Percentiles rank a stretch among this genome's conserved stretches.
Evolutionary conservation across 140 eudicot species (phyloP).

Genomic region (Stevia rebaudiana): DNA sequence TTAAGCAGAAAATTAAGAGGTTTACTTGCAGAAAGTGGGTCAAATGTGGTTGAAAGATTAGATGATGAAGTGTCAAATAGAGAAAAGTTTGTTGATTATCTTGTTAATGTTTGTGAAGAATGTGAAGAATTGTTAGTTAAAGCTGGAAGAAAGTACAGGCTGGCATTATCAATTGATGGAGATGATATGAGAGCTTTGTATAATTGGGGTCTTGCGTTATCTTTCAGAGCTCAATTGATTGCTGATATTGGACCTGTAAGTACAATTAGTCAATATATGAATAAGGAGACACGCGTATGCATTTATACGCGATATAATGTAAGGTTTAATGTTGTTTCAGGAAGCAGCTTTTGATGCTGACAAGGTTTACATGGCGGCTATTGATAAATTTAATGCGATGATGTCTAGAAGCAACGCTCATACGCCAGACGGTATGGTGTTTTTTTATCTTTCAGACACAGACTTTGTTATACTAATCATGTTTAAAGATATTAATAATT

Average conservation of each 20-base stretch:
- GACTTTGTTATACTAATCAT: background rate
- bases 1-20: slow-evolving; percentile 64
- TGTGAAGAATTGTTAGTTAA: slow-evolving; percentile 86
- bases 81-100: slow-evolving; percentile 54
- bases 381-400: slow-evolving; percentile 93
- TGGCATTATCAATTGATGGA: slow-evolving; percentile 87
- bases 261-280: slow-evolving; percentile 2
- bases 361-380: slow-evolving; percentile 92
- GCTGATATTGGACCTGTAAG: slow-evolving; percentile 99
- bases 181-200: slow-evolving; percentile 89
- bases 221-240: slow-evolving; percentile 87
- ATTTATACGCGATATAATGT: background rate
- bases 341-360: slow-evolving; percentile 93
- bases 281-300: background rate
- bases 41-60: slow-evolving; percentile 16
- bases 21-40: slow-evolving; percentile 42
- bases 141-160: slow-evolving; percentile 80
- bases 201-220: slow-evolving; percentile 95
- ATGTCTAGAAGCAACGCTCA: slow-evolving; percentile 80
- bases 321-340: slow-evolving; percentile 34
- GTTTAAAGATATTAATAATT: background rate
- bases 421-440: slow-evolving; percentile 79
- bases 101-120: slow-evolving; percentile 77
- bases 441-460: background rate
- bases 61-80: slow-evolving; percentile 33